phyloP scores from a whole-genome alignment of 1,139 yeast genomes.

The Suhomyces atakaporum region DNA sequence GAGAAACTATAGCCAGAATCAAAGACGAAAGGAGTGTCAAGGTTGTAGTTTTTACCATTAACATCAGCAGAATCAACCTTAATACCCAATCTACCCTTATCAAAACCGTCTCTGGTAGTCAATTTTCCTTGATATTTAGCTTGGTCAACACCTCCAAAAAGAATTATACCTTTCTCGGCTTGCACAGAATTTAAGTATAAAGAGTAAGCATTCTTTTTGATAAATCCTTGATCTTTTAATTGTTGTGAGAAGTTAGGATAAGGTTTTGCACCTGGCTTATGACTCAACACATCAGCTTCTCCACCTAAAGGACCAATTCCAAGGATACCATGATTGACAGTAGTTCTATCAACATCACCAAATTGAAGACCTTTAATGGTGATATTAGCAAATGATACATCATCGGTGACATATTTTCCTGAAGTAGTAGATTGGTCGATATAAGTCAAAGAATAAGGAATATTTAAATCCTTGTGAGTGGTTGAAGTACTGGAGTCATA shows the following conservation, averaged over 20 bases:
- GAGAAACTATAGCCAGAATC: constrained; percentile 9
- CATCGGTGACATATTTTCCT: constrained; percentile 22
- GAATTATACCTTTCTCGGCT: constrained; percentile 17
- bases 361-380: constrained; percentile 19
- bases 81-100: constrained; percentile 2
- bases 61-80: constrained; percentile 1
- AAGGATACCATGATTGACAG: constrained; percentile 20
- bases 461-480: constrained; percentile 7
- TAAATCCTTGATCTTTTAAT: constrained; percentile 24
- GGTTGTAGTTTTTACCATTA: background rate
- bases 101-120: constrained; percentile 9
- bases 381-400: constrained; percentile 15
- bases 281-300: background rate
- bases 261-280: background rate
- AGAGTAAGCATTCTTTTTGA: constrained; percentile 24
- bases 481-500: constrained; percentile 14
- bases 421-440: constrained; percentile 17
- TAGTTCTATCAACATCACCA: constrained; percentile 21
- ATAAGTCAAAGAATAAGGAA: constrained; percentile 16
- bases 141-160: constrained; percentile 25
- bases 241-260: constrained; percentile 25
- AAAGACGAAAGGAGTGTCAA: constrained; percentile 1
- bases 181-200: constrained; percentile 20
- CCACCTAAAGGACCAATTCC: constrained; percentile 40
- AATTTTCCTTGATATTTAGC: constrained; percentile 22